Conservation (phyloP, 2,329 filamentous ascomycete species). For the Alternaria sp. region DNA sequence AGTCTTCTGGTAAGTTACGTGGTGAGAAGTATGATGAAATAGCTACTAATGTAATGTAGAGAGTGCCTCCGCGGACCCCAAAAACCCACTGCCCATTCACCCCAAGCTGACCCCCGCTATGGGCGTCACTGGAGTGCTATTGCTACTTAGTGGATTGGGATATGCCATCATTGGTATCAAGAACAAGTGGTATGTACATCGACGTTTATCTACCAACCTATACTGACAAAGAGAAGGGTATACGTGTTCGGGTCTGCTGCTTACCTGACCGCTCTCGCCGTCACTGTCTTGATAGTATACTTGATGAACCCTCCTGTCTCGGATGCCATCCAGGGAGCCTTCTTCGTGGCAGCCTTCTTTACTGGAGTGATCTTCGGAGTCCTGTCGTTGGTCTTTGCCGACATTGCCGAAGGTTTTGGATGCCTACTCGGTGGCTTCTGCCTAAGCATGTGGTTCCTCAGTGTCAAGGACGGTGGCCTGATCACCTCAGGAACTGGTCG, state of each 20-base stretch:
- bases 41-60: constrained; percentile 12
- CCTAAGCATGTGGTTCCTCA: constrained; percentile 88
- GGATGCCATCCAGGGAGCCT: constrained; percentile 80
- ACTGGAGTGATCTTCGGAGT: constrained; percentile 77
- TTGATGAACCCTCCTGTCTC: constrained; percentile 81
- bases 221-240: constrained; percentile 39
- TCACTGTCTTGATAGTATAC: constrained; percentile 84
- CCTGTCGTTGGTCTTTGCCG: constrained; percentile 77
- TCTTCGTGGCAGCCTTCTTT: constrained; percentile 77
- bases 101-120: constrained; percentile 81
- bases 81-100: constrained; percentile 66
- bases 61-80: constrained; percentile 15
- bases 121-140: constrained; percentile 76
- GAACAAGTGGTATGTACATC: constrained; percentile 63
- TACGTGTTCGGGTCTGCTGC: constrained; percentile 74
- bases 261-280: constrained; percentile 73
- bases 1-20: constrained; percentile 21
- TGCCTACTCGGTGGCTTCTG: constrained; percentile 88
- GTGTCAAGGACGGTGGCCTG: constrained; percentile 76
- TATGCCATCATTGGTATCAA: constrained; percentile 83
- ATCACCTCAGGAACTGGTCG: constrained; percentile 68
- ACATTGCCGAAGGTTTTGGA: constrained; percentile 83
- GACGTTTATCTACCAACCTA: neutral
- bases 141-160: constrained; percentile 73
- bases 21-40: neutral